phyloP scores from a whole-genome alignment of 805 yeast species.

The Debaryomyces tyrocola region DNA sequence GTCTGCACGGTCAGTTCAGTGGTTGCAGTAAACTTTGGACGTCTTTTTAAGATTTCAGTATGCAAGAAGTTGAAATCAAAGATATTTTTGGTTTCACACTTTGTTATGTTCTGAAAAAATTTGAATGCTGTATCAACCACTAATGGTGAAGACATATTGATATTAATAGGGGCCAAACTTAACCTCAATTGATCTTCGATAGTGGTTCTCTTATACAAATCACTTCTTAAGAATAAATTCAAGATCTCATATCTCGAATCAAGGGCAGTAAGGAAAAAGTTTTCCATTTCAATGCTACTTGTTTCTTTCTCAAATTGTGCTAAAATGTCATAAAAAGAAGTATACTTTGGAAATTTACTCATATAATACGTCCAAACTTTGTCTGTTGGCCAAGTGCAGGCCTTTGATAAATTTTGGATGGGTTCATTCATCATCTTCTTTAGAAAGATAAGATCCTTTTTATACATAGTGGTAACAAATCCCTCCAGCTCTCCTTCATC shows the following conservation, averaged over 20 bases:
- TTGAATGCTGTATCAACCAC: constrained; percentile 44
- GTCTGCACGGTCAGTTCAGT: constrained; percentile 19
- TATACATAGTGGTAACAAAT: constrained; percentile 53
- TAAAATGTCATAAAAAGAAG: constrained; percentile 48
- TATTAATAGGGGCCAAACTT: constrained; percentile 60
- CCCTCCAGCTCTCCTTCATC: constrained; percentile 40
- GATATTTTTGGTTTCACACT: constrained; percentile 52
- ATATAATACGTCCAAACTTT: constrained; percentile 66
- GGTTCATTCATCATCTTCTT: constrained; percentile 49
- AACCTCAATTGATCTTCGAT: constrained; percentile 59
- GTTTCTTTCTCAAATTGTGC: constrained; percentile 47
- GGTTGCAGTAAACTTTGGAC: constrained; percentile 18
- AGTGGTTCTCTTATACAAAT: constrained; percentile 27
- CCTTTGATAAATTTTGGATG: constrained; percentile 53
- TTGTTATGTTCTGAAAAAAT: constrained; percentile 54
- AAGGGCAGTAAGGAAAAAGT: constrained; percentile 39
- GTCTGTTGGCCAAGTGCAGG: constrained; percentile 80
- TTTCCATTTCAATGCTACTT: constrained; percentile 12
- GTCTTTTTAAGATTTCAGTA: constrained; percentile 18
- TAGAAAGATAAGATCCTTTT: constrained; percentile 46
- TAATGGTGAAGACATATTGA: constrained; percentile 30
- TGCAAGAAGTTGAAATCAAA: constrained; percentile 48
- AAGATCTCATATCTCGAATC: constrained; percentile 41
- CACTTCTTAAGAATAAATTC: constrained; percentile 40
- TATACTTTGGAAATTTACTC: constrained; percentile 55